Conservation (phyloP, 352 stramenopile genomes). For the Globisporangium cederbergense region DNA sequence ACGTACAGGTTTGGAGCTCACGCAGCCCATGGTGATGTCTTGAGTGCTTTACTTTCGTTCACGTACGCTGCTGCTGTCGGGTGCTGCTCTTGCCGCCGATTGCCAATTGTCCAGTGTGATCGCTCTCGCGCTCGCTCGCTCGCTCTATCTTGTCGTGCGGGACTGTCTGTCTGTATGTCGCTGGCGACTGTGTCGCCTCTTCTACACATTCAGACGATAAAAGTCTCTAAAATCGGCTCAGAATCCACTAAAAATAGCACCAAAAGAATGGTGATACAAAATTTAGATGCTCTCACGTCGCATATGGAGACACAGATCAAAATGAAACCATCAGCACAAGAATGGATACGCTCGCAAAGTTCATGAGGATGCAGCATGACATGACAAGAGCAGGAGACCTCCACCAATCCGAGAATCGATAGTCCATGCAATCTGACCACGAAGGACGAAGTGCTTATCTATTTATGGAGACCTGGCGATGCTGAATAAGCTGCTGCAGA, state of each 20-base stretch:
- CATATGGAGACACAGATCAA: slow-evolving; percentile 2
- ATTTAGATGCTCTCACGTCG: slow-evolving; percentile 11
- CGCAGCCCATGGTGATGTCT: slow-evolving; percentile 54
- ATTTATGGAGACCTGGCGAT: neutral
- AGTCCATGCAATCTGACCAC: neutral
- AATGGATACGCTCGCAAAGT: slow-evolving; percentile 11
- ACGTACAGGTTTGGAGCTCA: slow-evolving; percentile 69
- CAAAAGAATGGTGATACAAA: slow-evolving; percentile 12
- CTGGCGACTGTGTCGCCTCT: slow-evolving; percentile 9
- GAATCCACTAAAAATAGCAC: slow-evolving; percentile 8
- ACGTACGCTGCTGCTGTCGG: slow-evolving; percentile 8
- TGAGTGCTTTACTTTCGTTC: slow-evolving; percentile 3
- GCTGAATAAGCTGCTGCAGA: slow-evolving; percentile 3
- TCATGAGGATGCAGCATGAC: neutral
- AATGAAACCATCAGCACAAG: slow-evolving; percentile 3
- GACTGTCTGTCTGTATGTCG: slow-evolving; percentile 4
- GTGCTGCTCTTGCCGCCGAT: slow-evolving; percentile 19
- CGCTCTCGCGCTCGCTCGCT: neutral
- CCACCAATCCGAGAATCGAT: neutral
- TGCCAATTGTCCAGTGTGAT: slow-evolving; percentile 11
- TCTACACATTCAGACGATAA: slow-evolving; percentile 1
- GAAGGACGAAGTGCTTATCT: neutral
- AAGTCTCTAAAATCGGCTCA: slow-evolving; percentile 4
- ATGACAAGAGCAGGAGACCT: neutral
- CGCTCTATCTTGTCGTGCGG: neutral